phyloP scores from a whole-genome alignment of 495 filamentous ascomycete species.

The Penicillium paxilli region DNA sequence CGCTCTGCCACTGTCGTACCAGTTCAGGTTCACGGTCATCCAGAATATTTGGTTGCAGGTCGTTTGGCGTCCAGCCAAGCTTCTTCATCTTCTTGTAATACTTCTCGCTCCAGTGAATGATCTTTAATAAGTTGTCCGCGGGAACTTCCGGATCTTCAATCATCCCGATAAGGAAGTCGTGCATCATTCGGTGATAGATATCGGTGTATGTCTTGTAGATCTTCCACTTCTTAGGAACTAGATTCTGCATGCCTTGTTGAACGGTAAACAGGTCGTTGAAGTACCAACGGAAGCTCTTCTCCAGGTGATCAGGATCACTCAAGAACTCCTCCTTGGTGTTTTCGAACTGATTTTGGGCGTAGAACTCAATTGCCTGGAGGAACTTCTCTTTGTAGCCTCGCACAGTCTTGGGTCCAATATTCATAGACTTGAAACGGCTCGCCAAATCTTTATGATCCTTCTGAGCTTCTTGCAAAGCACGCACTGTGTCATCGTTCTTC shows the following conservation, averaged over 20 bases:
- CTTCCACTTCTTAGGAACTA: slow-evolving; percentile 98
- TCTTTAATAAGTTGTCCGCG: slow-evolving; percentile 78
- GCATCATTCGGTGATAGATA: slow-evolving; percentile 93
- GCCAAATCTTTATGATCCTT: slow-evolving; percentile 94
- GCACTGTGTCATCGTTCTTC: slow-evolving; percentile 87
- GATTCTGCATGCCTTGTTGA: slow-evolving; percentile 78
- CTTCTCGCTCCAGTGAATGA: slow-evolving; percentile 92
- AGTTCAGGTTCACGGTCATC: slow-evolving; percentile 87
- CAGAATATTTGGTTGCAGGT: slow-evolving; percentile 77
- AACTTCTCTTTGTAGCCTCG: slow-evolving; percentile 97
- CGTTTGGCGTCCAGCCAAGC: slow-evolving; percentile 71
- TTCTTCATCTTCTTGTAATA: slow-evolving; percentile 96
- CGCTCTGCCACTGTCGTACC: slow-evolving; percentile 86
- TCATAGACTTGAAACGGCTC: slow-evolving; percentile 89
- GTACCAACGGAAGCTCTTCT: slow-evolving; percentile 88
- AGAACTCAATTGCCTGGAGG: slow-evolving; percentile 71
- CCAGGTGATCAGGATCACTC: slow-evolving; percentile 76
- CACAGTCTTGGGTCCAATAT: slow-evolving; percentile 84
- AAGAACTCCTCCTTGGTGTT: slow-evolving; percentile 72
- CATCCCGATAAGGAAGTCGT: slow-evolving; percentile 78
- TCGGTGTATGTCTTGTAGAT: slow-evolving; percentile 86
- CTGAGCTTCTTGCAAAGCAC: slow-evolving; percentile 89
- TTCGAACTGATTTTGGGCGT: slow-evolving; percentile 73
- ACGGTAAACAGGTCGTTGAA: slow-evolving; percentile 96
- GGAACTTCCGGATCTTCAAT: slow-evolving; percentile 79